These are phyloP conservation scores for Haberlea rhodopensis DNA, from an alignment of 257 asterid species.

Conservation along the genomic window DNA sequence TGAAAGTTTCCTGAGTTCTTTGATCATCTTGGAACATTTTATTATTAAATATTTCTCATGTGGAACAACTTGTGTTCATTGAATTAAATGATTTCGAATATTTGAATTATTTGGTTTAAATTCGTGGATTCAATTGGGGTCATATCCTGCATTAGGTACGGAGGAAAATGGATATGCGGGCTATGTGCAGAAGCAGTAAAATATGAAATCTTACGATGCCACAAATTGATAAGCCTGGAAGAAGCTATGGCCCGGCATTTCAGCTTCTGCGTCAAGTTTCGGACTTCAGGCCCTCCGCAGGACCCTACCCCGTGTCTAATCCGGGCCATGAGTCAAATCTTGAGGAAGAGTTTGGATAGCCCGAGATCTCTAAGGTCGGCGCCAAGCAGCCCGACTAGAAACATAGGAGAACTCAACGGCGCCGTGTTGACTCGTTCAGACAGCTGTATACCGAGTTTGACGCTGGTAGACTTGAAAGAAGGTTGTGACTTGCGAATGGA, in stretches of 20 bases:
- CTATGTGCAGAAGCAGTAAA: too few species aligned
- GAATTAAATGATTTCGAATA: too few species aligned
- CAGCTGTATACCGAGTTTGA: slow-evolving; percentile 60
- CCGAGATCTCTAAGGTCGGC: slow-evolving; percentile 54
- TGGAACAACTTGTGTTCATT: too few species aligned
- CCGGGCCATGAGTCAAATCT: slow-evolving; percentile 55
- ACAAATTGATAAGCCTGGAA: slow-evolving; percentile 57
- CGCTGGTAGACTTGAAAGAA: slow-evolving; percentile 44
- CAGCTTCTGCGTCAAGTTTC: slow-evolving; percentile 60
- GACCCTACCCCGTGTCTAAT: slow-evolving; percentile 50
- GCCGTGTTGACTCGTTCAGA: slow-evolving; percentile 52
- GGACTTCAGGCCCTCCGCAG: slow-evolving; percentile 50
- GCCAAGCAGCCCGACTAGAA: slow-evolving; percentile 67
- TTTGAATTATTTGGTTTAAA: neutral
- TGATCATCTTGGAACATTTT: too few species aligned
- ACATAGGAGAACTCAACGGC: slow-evolving; percentile 25
- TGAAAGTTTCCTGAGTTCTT: too few species aligned
- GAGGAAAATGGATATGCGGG: too few species aligned
- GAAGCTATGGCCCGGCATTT: slow-evolving; percentile 64
- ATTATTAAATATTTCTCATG: too few species aligned
- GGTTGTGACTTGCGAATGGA: slow-evolving; percentile 34
- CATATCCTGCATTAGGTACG: slow-evolving; percentile 78
- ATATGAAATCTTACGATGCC: slow-evolving; percentile 47
- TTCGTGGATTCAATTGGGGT: slow-evolving; percentile 40
- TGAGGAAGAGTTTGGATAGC: slow-evolving; percentile 48